phyloP scores from a whole-genome alignment of 352 stramenopile species.

The Globisporangium mamillatum region DNA sequence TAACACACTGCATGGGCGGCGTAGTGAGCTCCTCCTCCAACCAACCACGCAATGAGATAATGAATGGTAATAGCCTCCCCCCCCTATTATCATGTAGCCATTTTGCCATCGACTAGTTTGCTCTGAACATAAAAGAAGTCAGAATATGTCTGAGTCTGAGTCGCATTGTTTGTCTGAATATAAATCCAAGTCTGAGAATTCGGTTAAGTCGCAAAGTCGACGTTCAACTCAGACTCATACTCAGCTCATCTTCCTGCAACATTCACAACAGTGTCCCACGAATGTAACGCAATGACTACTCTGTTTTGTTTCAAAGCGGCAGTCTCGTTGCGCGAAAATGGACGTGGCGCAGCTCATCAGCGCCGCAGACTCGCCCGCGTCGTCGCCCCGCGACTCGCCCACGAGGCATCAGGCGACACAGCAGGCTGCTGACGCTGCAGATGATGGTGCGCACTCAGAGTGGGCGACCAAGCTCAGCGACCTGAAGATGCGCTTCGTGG shows the following conservation, averaged over 20 bases:
- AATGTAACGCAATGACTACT: not conserved
- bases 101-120: too few species aligned
- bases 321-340: conserved; percentile 6
- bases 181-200: too few species aligned
- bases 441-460: not conserved
- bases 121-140: too few species aligned
- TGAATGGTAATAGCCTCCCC: too few species aligned
- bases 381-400: not conserved
- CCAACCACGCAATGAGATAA: too few species aligned
- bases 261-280: not conserved
- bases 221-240: not conserved
- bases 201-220: too few species aligned
- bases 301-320: conserved; percentile 1
- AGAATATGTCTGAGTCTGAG: too few species aligned
- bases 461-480: conserved; percentile 13
- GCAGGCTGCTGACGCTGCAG: not conserved
- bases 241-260: not conserved
- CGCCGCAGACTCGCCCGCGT: not conserved
- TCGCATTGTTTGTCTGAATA: too few species aligned
- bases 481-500: conserved; percentile 30
- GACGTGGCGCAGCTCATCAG: conserved; percentile 18
- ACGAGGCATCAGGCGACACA: not conserved
- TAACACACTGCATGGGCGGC: too few species aligned
- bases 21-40: too few species aligned
- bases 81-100: too few species aligned